Evolutionary conservation across 2,329 filamentous ascomycete species (phyloP), one percentile per base, ranked within the genome.

Genomic region (Aspergillus pseudoviridinutans): DNA sequence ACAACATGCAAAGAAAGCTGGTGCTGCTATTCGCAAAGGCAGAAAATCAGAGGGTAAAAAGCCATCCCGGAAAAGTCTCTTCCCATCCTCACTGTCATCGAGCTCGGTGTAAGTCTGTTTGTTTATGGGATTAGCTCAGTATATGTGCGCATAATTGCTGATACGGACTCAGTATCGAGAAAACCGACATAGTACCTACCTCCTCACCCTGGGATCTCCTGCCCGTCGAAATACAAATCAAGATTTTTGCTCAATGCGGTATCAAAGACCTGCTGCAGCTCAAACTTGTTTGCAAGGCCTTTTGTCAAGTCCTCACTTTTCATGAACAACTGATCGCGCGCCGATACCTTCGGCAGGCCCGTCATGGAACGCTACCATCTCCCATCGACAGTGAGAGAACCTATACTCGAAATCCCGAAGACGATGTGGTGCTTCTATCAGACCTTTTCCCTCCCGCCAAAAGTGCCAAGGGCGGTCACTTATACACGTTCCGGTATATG

Each of bases 371-470:
- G 38, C 70, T 78, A 17, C 76, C 76, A 4, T 74, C 72, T 4
- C 73, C 73, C 8, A 70, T 75, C 46, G 67, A 73, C 47, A 60
- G 63, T 54, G 69, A 71, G 38, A 67, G 66, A 50, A 70, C 61
- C 24, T 76, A 77, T 63, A 76, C 74, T 35, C 68, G 74, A 49
- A 74, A 73, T 42, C 74, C 76, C 4, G 68, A 75, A 59, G 75
- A 78, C 57, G 74, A 78, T 64, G 74, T 76, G 38, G 71, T 78
- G 41, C 69, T 78, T 25, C 64, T 78, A 17, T 77, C 75, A 10
- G 76, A 78, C 59, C 64, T 78, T 7, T 78, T 78, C 51, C 75
- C 73, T 4, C 76, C 76, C 0, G 61, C 68, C 5, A 71, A 69
- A 42, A 71, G 70, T 44, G 69, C 70, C 10, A 68, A 69, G 44